Conservation (phyloP, 495 filamentous ascomycete genomes). For the Penicillium herquei region DNA sequence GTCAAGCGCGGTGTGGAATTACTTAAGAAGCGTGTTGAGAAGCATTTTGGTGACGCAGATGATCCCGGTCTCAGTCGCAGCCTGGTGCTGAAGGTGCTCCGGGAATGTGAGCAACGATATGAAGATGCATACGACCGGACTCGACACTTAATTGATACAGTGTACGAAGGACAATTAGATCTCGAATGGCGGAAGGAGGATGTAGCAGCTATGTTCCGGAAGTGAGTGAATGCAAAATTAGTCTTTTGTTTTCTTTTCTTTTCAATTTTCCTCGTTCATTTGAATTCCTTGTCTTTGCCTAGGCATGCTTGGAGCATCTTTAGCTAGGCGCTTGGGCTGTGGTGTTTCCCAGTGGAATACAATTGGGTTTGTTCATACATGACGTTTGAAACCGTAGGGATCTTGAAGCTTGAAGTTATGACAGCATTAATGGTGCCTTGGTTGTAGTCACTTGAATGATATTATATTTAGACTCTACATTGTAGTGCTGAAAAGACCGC, state of each 20-base stretch:
- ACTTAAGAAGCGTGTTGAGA: constrained; percentile 86
- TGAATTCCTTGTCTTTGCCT: background rate
- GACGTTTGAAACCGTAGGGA: too few species aligned
- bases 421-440: too few species aligned
- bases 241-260: constrained; percentile 13
- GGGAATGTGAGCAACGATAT: constrained; percentile 78
- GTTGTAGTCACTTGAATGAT: too few species aligned
- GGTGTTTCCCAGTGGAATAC: too few species aligned
- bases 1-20: constrained; percentile 80
- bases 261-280: background rate
- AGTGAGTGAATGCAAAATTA: constrained; percentile 21
- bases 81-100: constrained; percentile 74
- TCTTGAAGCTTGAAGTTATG: too few species aligned
- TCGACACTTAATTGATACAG: constrained; percentile 56
- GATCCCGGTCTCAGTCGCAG: constrained; percentile 65
- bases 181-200: constrained; percentile 62
- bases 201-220: constrained; percentile 52
- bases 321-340: background rate
- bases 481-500: too few species aligned
- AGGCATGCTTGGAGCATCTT: background rate
- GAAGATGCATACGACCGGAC: constrained; percentile 69
- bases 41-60: constrained; percentile 90
- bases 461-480: too few species aligned
- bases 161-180: constrained; percentile 65
- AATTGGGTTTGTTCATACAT: too few species aligned